Evolutionary conservation across 192 early-diverging fungal genomes (phyloP).

Genomic region (Umbelopsis ramanniana): DNA sequence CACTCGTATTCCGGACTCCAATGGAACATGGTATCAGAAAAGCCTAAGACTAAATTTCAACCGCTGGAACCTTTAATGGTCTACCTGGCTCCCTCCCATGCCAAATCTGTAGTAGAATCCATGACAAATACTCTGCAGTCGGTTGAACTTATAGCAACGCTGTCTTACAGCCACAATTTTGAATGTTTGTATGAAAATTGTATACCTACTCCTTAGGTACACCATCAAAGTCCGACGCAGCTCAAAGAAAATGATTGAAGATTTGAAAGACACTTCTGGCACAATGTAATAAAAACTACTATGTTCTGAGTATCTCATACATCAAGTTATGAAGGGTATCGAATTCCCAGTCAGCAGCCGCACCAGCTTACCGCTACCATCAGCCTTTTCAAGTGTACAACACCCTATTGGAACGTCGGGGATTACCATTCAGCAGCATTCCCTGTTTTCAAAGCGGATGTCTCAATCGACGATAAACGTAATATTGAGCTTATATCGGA

Average conservation of each 20-base stretch:
- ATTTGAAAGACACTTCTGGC: background rate
- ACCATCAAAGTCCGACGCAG: background rate
- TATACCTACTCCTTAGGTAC: background rate
- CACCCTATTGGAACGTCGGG: background rate
- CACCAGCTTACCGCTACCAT: background rate
- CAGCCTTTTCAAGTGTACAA: background rate
- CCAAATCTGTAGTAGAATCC: background rate
- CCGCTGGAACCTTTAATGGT: background rate
- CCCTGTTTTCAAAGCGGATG: background rate
- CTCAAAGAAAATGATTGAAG: background rate
- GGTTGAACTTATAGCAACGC: background rate
- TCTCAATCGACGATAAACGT: background rate
- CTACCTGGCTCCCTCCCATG: background rate
- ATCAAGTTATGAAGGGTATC: background rate
- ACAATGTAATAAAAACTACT: background rate
- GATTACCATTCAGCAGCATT: background rate
- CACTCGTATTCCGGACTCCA: background rate
- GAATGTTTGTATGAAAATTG: background rate
- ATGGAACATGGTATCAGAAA: conserved; percentile 1
- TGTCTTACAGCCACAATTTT: background rate
- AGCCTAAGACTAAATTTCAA: background rate
- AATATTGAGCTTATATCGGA: background rate
- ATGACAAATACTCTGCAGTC: background rate
- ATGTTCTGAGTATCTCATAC: background rate
- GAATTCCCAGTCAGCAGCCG: background rate